phyloP scores from a whole-genome alignment of 2,329 filamentous ascomycete genomes.

The Ascosphaera aggregata region DNA sequence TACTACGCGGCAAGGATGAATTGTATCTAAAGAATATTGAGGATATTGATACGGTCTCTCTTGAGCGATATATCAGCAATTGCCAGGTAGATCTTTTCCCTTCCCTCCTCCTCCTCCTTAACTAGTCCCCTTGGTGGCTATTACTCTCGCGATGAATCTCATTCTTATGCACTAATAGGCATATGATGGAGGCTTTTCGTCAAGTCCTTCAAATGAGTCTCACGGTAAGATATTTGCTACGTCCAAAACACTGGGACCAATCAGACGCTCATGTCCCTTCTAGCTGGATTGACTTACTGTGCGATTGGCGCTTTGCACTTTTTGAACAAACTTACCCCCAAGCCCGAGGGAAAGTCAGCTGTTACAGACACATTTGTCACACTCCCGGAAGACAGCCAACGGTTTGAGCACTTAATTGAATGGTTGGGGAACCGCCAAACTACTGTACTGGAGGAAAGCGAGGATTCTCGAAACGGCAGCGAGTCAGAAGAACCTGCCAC shows the following conservation, averaged over 20 bases:
- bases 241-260: background rate
- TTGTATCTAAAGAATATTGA: constrained; percentile 31
- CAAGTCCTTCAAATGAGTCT: constrained; percentile 56
- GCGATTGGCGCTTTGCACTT: constrained; percentile 56
- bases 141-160: constrained; percentile 10
- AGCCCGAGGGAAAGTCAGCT: no score
- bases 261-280: constrained; percentile 2
- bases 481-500: constrained; percentile 17
- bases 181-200: constrained; percentile 67
- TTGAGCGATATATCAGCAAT: constrained; percentile 46
- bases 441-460: constrained; percentile 25
- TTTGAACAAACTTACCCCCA: constrained; percentile 35
- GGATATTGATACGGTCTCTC: constrained; percentile 50
- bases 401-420: constrained; percentile 17
- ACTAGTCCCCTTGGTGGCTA: background rate
- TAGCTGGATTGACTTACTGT: constrained; percentile 80
- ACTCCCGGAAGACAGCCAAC: constrained; percentile 9
- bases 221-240: constrained; percentile 35
- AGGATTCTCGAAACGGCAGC: constrained; percentile 23
- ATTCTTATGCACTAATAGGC: constrained; percentile 27
- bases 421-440: constrained; percentile 46
- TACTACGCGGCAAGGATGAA: constrained; percentile 41
- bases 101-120: background rate
- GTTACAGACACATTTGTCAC: constrained; percentile 11
- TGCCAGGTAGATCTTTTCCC: constrained; percentile 27